Conservation (phyloP, 78 protist species). For the Speleostelium caveatum region DNA sequence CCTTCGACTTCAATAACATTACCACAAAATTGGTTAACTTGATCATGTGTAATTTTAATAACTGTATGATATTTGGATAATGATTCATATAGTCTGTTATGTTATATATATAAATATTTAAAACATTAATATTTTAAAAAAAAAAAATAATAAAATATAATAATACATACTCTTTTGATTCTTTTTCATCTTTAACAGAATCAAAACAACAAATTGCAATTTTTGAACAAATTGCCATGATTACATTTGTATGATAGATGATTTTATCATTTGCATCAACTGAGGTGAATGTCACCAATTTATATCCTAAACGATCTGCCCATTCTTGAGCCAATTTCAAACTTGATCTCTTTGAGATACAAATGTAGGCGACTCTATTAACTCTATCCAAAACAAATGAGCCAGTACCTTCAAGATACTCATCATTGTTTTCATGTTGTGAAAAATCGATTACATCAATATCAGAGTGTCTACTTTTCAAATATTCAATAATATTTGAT, state of each 20-base stretch:
- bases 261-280: slow-evolving; percentile 22
- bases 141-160: neutral
- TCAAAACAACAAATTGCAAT: slow-evolving; percentile 48
- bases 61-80: slow-evolving; percentile 54
- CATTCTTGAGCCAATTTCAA: slow-evolving; percentile 28
- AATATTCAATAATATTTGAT: slow-evolving; percentile 34
- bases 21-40: slow-evolving; percentile 78
- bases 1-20: slow-evolving; percentile 80
- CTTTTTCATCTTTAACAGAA: neutral
- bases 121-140: neutral
- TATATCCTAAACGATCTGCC: slow-evolving; percentile 38
- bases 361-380: slow-evolving; percentile 52
- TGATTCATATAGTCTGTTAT: neutral
- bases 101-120: neutral
- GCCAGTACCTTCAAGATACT: slow-evolving; percentile 70
- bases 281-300: slow-evolving; percentile 16
- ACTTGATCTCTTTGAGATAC: slow-evolving; percentile 46
- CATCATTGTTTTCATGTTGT: neutral
- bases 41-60: slow-evolving; percentile 67
- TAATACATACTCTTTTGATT: neutral
- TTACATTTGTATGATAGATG: slow-evolving; percentile 76
- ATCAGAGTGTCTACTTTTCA: neutral
- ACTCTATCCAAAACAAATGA: slow-evolving; percentile 75
- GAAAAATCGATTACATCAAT: slow-evolving; percentile 19
- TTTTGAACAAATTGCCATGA: slow-evolving; percentile 62